phyloP scores from a whole-genome alignment of 331 rosid genomes.

The Acacia pycnantha region DNA sequence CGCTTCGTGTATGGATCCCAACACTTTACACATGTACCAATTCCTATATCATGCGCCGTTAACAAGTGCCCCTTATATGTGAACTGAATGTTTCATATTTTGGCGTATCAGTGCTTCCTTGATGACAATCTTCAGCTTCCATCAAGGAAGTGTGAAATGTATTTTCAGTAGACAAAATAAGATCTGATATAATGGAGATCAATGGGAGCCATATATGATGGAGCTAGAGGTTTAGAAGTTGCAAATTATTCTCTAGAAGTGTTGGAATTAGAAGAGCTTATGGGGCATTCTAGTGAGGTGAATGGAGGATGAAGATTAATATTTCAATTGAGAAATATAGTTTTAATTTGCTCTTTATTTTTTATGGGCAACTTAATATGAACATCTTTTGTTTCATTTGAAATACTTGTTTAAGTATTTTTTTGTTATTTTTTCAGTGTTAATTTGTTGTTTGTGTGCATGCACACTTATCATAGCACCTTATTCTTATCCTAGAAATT shows the following conservation, averaged over 20 bases:
- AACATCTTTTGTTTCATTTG: not conserved
- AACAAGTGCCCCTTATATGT: no score
- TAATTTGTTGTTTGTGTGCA: not conserved
- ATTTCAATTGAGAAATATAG: not conserved
- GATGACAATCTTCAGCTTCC: not conserved
- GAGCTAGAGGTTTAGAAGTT: not conserved
- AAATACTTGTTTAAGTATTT: not conserved
- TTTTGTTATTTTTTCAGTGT: not conserved
- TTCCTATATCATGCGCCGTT: no score
- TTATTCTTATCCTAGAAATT: not conserved
- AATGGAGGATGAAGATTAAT: not conserved
- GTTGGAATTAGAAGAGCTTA: not conserved
- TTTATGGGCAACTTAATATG: not conserved
- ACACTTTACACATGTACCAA: no score
- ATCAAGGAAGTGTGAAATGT: not conserved
- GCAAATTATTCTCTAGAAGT: not conserved
- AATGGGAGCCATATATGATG: not conserved
- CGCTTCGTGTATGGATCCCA: no score
- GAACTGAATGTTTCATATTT: not conserved
- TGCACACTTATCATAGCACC: not conserved
- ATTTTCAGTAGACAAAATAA: not conserved
- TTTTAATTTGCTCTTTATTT: not conserved
- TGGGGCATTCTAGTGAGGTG: not conserved
- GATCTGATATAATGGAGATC: not conserved
- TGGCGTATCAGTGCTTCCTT: not conserved